Evolutionary conservation across 2,329 filamentous ascomycete genomes (phyloP).

Genomic region (Trichoderma harzianum): DNA sequence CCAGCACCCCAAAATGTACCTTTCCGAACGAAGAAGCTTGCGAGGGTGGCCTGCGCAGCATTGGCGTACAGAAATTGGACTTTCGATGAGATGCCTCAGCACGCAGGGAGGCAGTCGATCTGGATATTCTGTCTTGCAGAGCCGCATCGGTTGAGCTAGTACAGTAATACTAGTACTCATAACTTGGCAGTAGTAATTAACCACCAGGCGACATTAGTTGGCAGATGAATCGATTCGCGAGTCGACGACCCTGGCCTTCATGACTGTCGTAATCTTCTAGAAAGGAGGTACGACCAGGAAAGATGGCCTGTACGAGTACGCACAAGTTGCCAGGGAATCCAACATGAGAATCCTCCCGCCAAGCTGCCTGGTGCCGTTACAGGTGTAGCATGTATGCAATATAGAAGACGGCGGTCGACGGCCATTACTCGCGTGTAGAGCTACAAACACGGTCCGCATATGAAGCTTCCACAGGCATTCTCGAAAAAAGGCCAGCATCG

Average conservation of each 20-base stretch:
- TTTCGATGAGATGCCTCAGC: neutral
- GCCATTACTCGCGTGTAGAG: neutral
- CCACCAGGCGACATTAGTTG: neutral
- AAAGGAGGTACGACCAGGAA: neutral
- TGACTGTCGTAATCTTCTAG: constrained; percentile 1
- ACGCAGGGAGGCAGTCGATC: neutral
- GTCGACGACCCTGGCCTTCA: neutral
- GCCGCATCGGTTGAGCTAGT: neutral
- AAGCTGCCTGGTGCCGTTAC: neutral
- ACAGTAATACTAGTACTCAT: neutral
- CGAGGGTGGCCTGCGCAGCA: neutral
- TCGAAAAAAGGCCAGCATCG: constrained; percentile 7
- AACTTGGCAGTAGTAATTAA: neutral
- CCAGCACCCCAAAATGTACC: neutral
- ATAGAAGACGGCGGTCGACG: neutral
- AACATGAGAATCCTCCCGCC: neutral
- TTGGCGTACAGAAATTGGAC: neutral
- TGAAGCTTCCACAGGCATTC: neutral
- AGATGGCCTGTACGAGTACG: neutral
- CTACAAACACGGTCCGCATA: neutral
- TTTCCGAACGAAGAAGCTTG: neutral
- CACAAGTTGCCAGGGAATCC: neutral
- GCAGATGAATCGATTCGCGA: constrained; percentile 8
- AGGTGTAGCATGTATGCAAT: neutral
- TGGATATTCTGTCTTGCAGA: neutral